These are phyloP conservation scores for Tulasnella sp. DNA, from an alignment of 768 basidiomycete species.

Conservation along the genomic window DNA sequence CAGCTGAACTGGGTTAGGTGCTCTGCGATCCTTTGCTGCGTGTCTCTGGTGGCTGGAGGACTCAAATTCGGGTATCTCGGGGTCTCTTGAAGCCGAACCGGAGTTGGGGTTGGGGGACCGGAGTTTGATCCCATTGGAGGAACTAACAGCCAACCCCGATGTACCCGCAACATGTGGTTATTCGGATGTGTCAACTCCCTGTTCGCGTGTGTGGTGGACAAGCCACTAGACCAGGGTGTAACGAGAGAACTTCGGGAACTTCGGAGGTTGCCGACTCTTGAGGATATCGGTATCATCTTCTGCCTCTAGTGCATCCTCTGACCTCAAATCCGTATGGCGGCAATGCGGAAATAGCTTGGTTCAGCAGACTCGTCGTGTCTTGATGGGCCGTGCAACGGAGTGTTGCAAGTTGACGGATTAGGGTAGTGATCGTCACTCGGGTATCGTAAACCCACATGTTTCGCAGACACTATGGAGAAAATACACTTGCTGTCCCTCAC, in stretches of 20 bases:
- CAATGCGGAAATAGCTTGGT: not conserved
- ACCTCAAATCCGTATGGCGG: not conserved
- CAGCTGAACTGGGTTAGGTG: not conserved
- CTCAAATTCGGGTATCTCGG: not conserved
- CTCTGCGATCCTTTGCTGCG: not conserved
- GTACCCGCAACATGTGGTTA: not conserved
- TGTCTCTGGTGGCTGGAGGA: not conserved
- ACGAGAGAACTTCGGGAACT: not conserved
- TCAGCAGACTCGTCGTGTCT: not conserved
- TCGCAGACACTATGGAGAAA: not conserved
- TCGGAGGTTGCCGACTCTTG: not conserved
- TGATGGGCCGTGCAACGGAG: not conserved
- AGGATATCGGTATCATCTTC: not conserved
- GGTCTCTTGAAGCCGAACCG: not conserved
- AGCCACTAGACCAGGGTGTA: not conserved
- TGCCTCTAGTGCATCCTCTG: not conserved
- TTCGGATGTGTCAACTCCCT: not conserved
- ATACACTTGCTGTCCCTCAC: not conserved
- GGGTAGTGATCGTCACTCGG: not conserved
- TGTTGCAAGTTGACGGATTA: not conserved
- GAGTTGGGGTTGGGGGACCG: not conserved
- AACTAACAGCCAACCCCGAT: not conserved
- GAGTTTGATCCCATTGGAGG: not conserved
- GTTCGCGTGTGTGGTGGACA: not conserved
- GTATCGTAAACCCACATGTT: constrained; percentile 1